A percentile compares a stretch with the other conserved stretches of the same genome.
Conservation (phyloP, 2,329 filamentous ascomycete species). For the Penicillium griseofulvum region DNA sequence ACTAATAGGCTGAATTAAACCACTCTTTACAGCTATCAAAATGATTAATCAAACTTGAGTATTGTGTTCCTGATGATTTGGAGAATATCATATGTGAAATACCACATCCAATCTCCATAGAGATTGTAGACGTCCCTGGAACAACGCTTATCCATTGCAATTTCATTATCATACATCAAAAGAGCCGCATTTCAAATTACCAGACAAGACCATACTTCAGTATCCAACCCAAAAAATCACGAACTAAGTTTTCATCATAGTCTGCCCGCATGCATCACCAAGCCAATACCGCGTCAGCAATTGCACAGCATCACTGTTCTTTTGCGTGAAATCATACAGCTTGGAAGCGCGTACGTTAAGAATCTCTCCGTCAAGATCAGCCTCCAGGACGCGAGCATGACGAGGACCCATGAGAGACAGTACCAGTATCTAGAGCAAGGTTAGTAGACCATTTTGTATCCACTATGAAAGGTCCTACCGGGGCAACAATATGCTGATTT, state of each 20-base stretch:
- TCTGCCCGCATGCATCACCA: not conserved
- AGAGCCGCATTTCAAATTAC: not conserved
- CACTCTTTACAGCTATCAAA: too few species aligned
- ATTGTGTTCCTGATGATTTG: too few species aligned
- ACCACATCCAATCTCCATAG: too few species aligned
- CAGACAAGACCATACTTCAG: not conserved
- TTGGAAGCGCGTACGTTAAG: not conserved
- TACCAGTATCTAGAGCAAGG: not conserved
- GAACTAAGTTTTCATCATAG: not conserved
- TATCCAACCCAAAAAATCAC: not conserved
- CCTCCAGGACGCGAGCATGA: not conserved
- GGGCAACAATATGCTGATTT: not conserved
- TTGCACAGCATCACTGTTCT: not conserved
- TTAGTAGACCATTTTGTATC: not conserved
- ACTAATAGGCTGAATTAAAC: too few species aligned
- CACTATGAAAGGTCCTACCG: not conserved
- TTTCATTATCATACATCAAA: not conserved
- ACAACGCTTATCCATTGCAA: too few species aligned
- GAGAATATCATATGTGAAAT: too few species aligned
- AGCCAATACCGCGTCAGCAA: not conserved
- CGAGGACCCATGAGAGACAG: not conserved
- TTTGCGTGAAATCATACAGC: not conserved
- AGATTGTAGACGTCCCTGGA: too few species aligned
- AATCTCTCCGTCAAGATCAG: not conserved
- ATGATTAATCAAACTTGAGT: too few species aligned